phyloP scores from a whole-genome alignment of 495 filamentous ascomycete species.

The Penicillium salamii region DNA sequence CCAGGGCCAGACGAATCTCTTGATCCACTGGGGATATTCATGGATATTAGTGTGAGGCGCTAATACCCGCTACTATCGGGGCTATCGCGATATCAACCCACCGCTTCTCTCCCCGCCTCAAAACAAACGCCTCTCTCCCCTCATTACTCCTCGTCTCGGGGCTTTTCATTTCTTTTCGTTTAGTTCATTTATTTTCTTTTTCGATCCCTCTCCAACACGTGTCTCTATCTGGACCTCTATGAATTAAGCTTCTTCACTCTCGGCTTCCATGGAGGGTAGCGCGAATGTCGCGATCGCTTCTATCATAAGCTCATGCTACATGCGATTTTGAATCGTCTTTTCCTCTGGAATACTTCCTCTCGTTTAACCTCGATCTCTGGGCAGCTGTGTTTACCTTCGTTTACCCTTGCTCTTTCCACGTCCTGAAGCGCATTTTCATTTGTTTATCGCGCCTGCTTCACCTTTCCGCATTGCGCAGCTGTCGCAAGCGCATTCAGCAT shows the following conservation, averaged over 20 bases:
- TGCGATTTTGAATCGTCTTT: conserved; percentile 12
- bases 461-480: neutral
- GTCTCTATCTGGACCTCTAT: conserved; percentile 3
- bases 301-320: conserved; percentile 5
- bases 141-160: conserved; percentile 3
- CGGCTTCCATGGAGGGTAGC: conserved; percentile 22
- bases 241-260: conserved; percentile 1
- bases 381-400: conserved; percentile 4
- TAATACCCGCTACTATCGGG: conserved; percentile 17
- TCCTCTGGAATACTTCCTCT: conserved; percentile 4
- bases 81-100: conserved; percentile 31
- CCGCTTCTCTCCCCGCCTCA: conserved; percentile 22
- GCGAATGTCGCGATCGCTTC: conserved; percentile 13
- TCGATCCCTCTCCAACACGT: neutral
- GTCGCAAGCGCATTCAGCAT: conserved; percentile 29
- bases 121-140: conserved; percentile 24
- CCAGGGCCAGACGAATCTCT: too few species aligned
- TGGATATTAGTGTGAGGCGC: conserved; percentile 12
- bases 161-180: conserved; percentile 2
- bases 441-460: conserved; percentile 8
- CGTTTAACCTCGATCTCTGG: conserved; percentile 5
- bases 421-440: neutral
- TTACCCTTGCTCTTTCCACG: neutral
- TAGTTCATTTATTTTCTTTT: conserved; percentile 1
- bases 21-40: neutral